Evolutionary conservation across 2,329 filamentous ascomycete genomes (phyloP), one percentile per base, ranked within the genome.

Genomic region (Lachnellula cervina): DNA sequence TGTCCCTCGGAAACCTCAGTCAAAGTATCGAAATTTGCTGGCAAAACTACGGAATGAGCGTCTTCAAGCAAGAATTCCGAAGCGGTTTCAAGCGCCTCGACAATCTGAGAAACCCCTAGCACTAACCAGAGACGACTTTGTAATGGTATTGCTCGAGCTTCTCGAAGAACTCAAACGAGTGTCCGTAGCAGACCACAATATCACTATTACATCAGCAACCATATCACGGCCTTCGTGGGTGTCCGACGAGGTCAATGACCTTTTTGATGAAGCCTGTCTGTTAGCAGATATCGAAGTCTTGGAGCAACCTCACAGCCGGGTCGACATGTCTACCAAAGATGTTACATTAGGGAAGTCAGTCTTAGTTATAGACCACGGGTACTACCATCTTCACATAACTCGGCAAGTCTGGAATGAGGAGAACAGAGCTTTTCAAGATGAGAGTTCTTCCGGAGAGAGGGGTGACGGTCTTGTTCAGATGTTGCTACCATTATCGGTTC

Each of bases 251-350:
- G 23, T 57, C 28, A 35, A 44, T n/a, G 52, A 59, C 25, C 37
- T 62, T 3, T 52, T 62, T 13, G 46, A 60, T 8, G 60, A 62
- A 49, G 58, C 60, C 4, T 57, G 56, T 54, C 37, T 60, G 11
- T 47, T 60, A 14, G 60, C 60, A 14, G 52, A 52, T 14, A 62
- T 62, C 16, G 56, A 59, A 45, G 21, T 45, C 8, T 56, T 45
- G 9, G 58, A 59, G 25, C 44, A 59, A 19, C 40, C 56, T 32
- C 49, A 47, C 19, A 35, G 47, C 17, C 52, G 54, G 4, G 42
- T 42, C n/a, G 53, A 60, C 5, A 49, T 55, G 7, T 53, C 54
- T 14, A 21, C 46, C 16, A 54, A 46, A 19, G 52, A 50, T 3
- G 32, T 43, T 8, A 16, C 14, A 21, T 23, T 14, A 3, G 28